Base-by-base conservation (phyloP, 2,329 filamentous ascomycete species). In the Xylaria sp. region DNA sequence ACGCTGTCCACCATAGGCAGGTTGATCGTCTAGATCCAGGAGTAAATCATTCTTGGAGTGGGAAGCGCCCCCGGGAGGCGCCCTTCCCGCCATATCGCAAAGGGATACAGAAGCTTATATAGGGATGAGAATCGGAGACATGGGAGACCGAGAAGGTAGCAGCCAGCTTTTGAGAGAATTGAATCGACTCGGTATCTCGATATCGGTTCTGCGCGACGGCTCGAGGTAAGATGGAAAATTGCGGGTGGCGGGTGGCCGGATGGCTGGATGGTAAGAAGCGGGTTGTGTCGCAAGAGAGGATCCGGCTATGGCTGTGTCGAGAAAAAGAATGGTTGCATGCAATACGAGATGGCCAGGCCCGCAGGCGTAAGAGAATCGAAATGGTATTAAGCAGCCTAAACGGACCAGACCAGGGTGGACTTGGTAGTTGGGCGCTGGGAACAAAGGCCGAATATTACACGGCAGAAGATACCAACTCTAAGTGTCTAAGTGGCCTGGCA, bases 1-100 rank as follows among this genome's bases (percentile, higher is more conserved):
- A 60, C 87, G 86, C 75, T 93, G 90, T 65, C 92, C 84, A 75
- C 85, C 87, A 78, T 97, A 96, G 61, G 84, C 75, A 54, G 90
- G 87, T 68, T 88, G 86, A 60, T 89, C 83, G 72, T 91, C 87
- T 67, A 92, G 82, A 75, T 93, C 90, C 74, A 93, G 87, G 60
- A 93, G 83, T 63, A 92, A 84, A 73, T 89, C 84, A 73, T 75
- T 79, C 70, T 75, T 77, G 70, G 79, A 77, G 69, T 73, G 75
- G 65, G 81, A 79, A 69, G 81, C 76, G 70, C 77, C 81, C 74
- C 81, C 81, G 66, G 79, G 80, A 73, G 81, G 81, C 73, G 80
- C 81, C 79, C 82, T 80, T 76, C 85, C 85, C 79, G 86, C 82
- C 87, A 89, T 89, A 78, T 80, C 80, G 79, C 77, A 75, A 75